Percentiles rank a stretch among this genome's conserved stretches.
Conservation (phyloP, 2,329 filamentous ascomycete genomes). For the Tolypocladium endophyticum region DNA sequence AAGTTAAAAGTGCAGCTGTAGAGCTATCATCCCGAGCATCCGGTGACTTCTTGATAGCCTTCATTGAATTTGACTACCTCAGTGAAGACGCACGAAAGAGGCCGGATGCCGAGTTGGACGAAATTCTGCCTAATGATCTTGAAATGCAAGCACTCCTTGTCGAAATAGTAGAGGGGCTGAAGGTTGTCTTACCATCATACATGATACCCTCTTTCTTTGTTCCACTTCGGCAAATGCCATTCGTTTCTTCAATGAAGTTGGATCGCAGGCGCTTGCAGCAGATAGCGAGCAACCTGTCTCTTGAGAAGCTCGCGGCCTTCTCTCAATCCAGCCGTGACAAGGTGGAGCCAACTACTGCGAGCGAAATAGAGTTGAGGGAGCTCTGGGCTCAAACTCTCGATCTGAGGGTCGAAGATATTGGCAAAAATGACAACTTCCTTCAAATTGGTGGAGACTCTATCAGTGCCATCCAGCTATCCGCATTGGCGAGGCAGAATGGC, state of each 20-base stretch:
- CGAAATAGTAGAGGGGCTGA: neutral
- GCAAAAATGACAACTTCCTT: constrained; percentile 16
- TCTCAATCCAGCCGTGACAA: neutral
- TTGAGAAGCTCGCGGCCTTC: neutral
- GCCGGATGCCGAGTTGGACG: neutral
- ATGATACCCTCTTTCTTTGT: constrained; percentile 7
- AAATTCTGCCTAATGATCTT: neutral
- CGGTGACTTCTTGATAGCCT: neutral
- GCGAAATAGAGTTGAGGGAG: constrained; percentile 1
- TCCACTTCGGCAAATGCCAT: constrained; percentile 5
- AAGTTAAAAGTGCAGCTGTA: neutral
- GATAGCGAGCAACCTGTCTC: neutral
- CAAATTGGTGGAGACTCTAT: constrained; percentile 16
- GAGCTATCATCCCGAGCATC: neutral
- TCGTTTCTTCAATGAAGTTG: constrained; percentile 7
- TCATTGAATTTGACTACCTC: neutral
- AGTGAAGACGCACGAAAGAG: neutral
- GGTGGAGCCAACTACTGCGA: neutral
- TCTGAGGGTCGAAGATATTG: constrained; percentile 12
- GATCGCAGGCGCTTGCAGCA: constrained; percentile 5
- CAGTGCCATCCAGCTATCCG: constrained; percentile 9
- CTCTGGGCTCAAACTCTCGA: constrained; percentile 4
- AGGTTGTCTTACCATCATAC: neutral
- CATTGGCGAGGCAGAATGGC: neutral
- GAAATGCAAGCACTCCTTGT: neutral